Conservation (phyloP, 805 yeast species). For the Saturnispora gosingensis region DNA sequence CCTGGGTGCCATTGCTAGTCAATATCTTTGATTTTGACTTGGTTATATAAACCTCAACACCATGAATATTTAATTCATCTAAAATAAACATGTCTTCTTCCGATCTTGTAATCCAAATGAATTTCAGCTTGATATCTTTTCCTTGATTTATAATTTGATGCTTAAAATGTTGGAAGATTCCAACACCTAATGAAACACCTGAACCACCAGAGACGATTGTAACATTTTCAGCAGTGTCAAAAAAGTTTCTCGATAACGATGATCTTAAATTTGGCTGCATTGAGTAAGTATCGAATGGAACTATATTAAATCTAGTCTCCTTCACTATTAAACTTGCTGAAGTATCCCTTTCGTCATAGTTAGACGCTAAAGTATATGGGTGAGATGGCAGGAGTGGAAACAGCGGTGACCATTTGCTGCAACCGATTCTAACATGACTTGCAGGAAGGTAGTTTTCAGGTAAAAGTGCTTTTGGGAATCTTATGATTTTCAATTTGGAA, state of each 20-base stretch:
- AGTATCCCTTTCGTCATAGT: conserved; percentile 21
- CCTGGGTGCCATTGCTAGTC: not conserved
- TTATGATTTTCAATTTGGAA: conserved; percentile 10
- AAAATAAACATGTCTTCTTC: conserved; percentile 40
- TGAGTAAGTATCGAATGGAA: conserved; percentile 28
- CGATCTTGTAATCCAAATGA: conserved; percentile 48
- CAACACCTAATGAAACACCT: conserved; percentile 57
- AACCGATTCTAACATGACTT: conserved; percentile 47
- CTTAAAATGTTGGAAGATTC: conserved; percentile 37
- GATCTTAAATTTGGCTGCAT: conserved; percentile 33
- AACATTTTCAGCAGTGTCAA: conserved; percentile 41
- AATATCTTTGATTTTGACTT: conserved; percentile 4
- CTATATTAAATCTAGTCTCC: conserved; percentile 31
- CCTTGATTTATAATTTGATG: conserved; percentile 17
- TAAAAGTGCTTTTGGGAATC: conserved; percentile 15
- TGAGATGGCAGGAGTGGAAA: conserved; percentile 51
- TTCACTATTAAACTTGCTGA: conserved; percentile 37
- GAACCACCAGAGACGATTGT: conserved; percentile 62
- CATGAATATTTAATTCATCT: conserved; percentile 28
- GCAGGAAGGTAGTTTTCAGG: conserved; percentile 35
- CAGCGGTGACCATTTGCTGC: conserved; percentile 29
- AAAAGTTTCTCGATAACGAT: conserved; percentile 36
- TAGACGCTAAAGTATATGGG: conserved; percentile 54
- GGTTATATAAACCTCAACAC: conserved; percentile 34
- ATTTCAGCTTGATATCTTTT: conserved; percentile 26